Evolutionary conservation across 1,284 basidiomycete species (phyloP), one percentile per base, ranked within the genome.

Genomic region (Golubevia pallescens): DNA sequence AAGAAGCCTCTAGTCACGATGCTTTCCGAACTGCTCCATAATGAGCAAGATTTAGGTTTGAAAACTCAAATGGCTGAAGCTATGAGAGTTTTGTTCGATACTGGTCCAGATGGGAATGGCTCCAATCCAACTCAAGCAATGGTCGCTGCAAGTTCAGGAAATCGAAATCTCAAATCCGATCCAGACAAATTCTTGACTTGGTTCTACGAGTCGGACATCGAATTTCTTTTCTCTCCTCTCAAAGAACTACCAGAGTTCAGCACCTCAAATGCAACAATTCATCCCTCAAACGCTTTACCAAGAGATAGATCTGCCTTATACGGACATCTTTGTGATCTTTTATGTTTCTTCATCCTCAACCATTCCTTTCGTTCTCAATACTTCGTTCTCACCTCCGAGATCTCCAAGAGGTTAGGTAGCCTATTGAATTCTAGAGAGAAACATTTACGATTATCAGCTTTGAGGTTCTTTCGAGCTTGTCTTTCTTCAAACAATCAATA

Each of bases 51-150:
- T 78, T 81, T 94, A 73, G 94, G 94, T 1, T 89, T 97, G 61
- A 93, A 97, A 86, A 92, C 92, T 81, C 93, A 96, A 84, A 89
- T 97, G 60, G 92, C 93, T 0, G 96, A 99, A 86, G 91, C 93
- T n/a, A 83, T 98, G 77, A 92, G 92, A 86, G 89, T 91, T 61
- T 88, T 97, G 86, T 86, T 98, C 77, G 95, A 98, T 76, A 86
- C 87, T 6, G 65, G 60, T 13, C 61, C 69, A 1, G 76, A 78
- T n/a, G 69, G 20, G 13, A 67, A 13, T 74, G 72, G 6, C 69
- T 73, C 1, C 23, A 54, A 53, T 8, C 62, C 69, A 13, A 58
- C 62, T 5, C 58, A 63, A 16, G 69, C 69, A 7, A 57, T 67
- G 6, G 58, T 57, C 7, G 24, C 58, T 38, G 58, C 58, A 1